These are phyloP conservation scores for Podila horticola DNA, from an alignment of 192 early-diverging fungal species.

Conservation along the genomic window DNA sequence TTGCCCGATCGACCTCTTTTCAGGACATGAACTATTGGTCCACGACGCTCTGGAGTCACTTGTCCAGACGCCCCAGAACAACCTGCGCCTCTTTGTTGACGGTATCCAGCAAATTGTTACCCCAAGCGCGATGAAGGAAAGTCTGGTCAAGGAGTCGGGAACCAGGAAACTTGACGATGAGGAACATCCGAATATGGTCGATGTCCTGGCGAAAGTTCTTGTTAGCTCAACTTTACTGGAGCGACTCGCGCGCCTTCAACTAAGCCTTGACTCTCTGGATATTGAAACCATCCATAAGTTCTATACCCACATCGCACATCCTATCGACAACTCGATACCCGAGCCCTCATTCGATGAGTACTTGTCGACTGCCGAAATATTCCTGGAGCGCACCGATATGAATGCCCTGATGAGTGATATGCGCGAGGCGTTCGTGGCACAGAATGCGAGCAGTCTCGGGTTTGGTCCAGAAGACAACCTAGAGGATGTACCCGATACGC, in stretches of 20 bases:
- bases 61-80: slow-evolving; percentile 59
- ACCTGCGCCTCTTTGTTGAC: slow-evolving; percentile 63
- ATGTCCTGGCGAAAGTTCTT: slow-evolving; percentile 54
- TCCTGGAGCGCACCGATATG: slow-evolving; percentile 45
- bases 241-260: slow-evolving; percentile 59
- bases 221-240: slow-evolving; percentile 56
- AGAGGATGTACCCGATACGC: slow-evolving; percentile 10
- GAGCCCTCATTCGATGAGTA: slow-evolving; percentile 60
- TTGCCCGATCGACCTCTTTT: slow-evolving; percentile 80
- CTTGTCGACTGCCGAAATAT: slow-evolving; percentile 35
- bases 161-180: not conserved
- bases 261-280: slow-evolving; percentile 63
- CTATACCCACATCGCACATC: slow-evolving; percentile 8
- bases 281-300: slow-evolving; percentile 62
- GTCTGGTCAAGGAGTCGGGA: not conserved
- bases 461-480: slow-evolving; percentile 37
- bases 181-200: slow-evolving; percentile 14
- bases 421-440: slow-evolving; percentile 26
- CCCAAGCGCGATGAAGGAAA: not conserved
- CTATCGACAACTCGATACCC: not conserved
- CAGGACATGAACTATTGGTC: slow-evolving; percentile 44
- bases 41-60: slow-evolving; percentile 53
- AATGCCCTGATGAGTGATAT: slow-evolving; percentile 29
- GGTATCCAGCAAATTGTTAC: slow-evolving; percentile 31
- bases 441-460: slow-evolving; percentile 39